Percentiles rank a stretch among this genome's conserved stretches.
phyloP scores from a whole-genome alignment of 352 stramenopile genomes.

The Globisporangium camurandrum region DNA sequence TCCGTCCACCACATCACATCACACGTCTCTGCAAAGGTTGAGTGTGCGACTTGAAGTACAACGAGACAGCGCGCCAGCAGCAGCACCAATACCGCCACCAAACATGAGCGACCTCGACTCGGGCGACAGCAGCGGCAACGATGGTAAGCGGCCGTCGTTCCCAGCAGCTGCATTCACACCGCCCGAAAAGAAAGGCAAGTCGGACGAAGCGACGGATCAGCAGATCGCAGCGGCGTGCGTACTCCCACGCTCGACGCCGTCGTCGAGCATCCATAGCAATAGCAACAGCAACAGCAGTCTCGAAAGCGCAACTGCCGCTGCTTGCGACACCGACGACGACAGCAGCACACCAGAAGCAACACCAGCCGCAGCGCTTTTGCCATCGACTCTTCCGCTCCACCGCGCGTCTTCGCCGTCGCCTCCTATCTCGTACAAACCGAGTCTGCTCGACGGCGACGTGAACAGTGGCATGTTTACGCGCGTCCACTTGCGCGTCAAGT shows the following conservation, averaged over 20 bases:
- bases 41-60: no score
- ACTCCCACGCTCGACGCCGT: slow-evolving; percentile 3
- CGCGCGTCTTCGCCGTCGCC: slow-evolving; percentile 6
- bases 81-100: no score
- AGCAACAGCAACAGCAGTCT: slow-evolving; percentile 12
- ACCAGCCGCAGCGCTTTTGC: no score
- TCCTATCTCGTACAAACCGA: slow-evolving; percentile 1
- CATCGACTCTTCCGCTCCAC: no score
- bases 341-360: no score
- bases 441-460: slow-evolving; percentile 32
- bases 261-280: slow-evolving; percentile 7
- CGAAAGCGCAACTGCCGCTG: no score
- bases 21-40: no score
- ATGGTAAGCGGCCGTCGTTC: slow-evolving; percentile 13
- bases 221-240: slow-evolving; percentile 1
- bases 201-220: slow-evolving; percentile 1
- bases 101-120: slow-evolving; percentile 10
- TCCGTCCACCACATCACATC: background rate
- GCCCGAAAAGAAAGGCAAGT: slow-evolving; percentile 16
- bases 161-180: slow-evolving; percentile 9
- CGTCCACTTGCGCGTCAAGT: slow-evolving; percentile 65
- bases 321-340: no score
- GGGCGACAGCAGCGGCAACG: slow-evolving; percentile 6
- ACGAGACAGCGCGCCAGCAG: no score
- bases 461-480: slow-evolving; percentile 80